Evolutionary conservation across 1,139 yeast genomes (phyloP).

Genomic region (Suhomyces choctaworum): DNA sequence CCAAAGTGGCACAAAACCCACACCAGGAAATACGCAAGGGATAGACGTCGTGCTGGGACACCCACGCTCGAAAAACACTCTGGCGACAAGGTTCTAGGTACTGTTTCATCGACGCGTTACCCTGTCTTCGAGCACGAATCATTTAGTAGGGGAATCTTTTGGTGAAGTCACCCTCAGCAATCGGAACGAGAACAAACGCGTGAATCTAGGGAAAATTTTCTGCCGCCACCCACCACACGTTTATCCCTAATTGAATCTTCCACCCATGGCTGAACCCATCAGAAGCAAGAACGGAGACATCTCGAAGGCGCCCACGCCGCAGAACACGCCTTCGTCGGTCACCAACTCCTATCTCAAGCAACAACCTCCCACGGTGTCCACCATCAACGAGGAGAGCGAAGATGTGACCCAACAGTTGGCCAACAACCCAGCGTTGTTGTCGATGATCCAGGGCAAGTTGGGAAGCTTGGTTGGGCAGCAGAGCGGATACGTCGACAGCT

Average conservation of each 20-base stretch:
- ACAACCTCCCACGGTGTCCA: constrained; percentile 72
- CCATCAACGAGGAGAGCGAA: constrained; percentile 68
- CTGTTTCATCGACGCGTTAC: constrained; percentile 1
- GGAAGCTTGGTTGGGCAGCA: constrained; percentile 83
- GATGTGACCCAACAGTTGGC: constrained; percentile 51
- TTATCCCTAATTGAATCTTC: neutral
- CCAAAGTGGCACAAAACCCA: constrained; percentile 4
- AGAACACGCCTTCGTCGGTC: constrained; percentile 94
- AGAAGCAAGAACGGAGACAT: constrained; percentile 70
- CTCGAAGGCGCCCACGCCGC: constrained; percentile 97
- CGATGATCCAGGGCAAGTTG: constrained; percentile 89
- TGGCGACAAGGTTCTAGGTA: neutral
- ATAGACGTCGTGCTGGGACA: constrained; percentile 7
- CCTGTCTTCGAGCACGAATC: neutral
- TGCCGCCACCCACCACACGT: too few species aligned
- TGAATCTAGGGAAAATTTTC: too few species aligned
- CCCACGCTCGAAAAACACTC: constrained; percentile 1
- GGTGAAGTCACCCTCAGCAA: too few species aligned
- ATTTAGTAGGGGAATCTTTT: too few species aligned
- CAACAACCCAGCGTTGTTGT: constrained; percentile 73
- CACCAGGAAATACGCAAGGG: constrained; percentile 6
- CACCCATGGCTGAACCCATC: constrained; percentile 66
- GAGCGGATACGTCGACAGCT: constrained; percentile 78
- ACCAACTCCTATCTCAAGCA: constrained; percentile 72
- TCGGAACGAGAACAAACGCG: too few species aligned